These are phyloP conservation scores for Penicillium verrucosum DNA, from an alignment of 2,329 filamentous ascomycete species.

Conservation along the genomic window DNA sequence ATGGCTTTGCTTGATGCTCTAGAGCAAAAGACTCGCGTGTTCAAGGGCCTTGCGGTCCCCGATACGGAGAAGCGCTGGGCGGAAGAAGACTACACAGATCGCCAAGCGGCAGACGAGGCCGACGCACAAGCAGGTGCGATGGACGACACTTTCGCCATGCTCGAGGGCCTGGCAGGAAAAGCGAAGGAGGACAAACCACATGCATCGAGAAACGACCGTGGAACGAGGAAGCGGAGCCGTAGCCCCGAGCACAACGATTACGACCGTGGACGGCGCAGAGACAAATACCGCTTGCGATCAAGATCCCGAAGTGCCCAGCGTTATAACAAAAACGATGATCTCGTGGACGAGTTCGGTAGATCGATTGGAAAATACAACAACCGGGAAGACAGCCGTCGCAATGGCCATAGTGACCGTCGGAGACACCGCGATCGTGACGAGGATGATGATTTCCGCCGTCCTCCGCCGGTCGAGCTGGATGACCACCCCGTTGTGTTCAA, in stretches of 20 bases:
- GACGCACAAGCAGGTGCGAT: slow-evolving; percentile 62
- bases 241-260: slow-evolving; percentile 52
- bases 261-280: slow-evolving; percentile 46
- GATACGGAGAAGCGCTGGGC: slow-evolving; percentile 64
- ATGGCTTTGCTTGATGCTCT: slow-evolving; percentile 45
- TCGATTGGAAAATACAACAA: slow-evolving; percentile 41
- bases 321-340: slow-evolving; percentile 45
- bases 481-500: slow-evolving; percentile 79
- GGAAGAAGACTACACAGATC: slow-evolving; percentile 46
- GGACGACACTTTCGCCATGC: slow-evolving; percentile 85
- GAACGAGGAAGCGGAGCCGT: slow-evolving; percentile 53
- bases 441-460: slow-evolving; percentile 54
- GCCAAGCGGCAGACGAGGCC: slow-evolving; percentile 29
- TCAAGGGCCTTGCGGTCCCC: slow-evolving; percentile 82
- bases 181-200: slow-evolving; percentile 42
- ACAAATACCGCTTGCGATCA: slow-evolving; percentile 50
- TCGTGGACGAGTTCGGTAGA: slow-evolving; percentile 60
- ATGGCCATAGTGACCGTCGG: slow-evolving; percentile 46
- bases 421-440: slow-evolving; percentile 36
- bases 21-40: slow-evolving; percentile 79
- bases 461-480: slow-evolving; percentile 72
- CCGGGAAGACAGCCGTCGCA: slow-evolving; percentile 37
- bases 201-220: slow-evolving; percentile 32
- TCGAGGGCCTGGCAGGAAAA: slow-evolving; percentile 81
- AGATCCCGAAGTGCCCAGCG: slow-evolving; percentile 46